These are phyloP conservation scores for Kwoniella botswanensis DNA, from an alignment of 768 basidiomycete species.

Conservation along the genomic window DNA sequence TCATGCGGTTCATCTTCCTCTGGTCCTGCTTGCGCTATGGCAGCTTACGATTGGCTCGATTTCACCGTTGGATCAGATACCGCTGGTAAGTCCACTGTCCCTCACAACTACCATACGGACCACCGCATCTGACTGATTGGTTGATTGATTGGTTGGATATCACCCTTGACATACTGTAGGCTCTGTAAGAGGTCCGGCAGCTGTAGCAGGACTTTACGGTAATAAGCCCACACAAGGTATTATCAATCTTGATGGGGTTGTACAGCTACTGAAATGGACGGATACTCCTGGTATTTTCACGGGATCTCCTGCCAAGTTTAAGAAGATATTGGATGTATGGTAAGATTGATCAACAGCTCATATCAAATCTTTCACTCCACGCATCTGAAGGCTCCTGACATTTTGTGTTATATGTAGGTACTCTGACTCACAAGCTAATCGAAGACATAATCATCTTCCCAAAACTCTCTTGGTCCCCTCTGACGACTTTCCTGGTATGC, in stretches of 20 bases:
- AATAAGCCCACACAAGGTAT: conserved; percentile 45
- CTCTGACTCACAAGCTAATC: conserved; percentile 26
- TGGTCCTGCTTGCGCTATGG: conserved; percentile 46
- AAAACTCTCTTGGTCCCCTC: conserved; percentile 19
- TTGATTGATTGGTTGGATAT: too few relatives aligned
- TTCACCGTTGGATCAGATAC: conserved; percentile 52
- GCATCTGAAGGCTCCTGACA: background rate
- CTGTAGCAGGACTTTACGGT: conserved; percentile 37
- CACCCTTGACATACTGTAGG: conserved; percentile 12
- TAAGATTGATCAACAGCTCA: background rate
- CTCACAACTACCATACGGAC: too few relatives aligned
- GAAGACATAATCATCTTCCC: conserved; percentile 24
- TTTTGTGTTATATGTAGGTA: conserved; percentile 21
- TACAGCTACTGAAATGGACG: conserved; percentile 31
- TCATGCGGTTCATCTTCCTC: conserved; percentile 43
- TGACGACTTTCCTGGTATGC: conserved; percentile 24
- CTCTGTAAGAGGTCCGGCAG: conserved; percentile 43
- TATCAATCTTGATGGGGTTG: conserved; percentile 36
- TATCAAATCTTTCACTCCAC: conserved; percentile 18
- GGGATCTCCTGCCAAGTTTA: conserved; percentile 36
- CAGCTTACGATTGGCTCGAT: conserved; percentile 55
- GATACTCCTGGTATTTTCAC: conserved; percentile 49
- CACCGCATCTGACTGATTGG: too few relatives aligned
- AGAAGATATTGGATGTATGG: conserved; percentile 29
- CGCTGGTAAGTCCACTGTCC: conserved; percentile 15